These are phyloP conservation scores for Euphorbia schlechtendalii DNA, from an alignment of 441 rosid species.

Conservation along the genomic window DNA sequence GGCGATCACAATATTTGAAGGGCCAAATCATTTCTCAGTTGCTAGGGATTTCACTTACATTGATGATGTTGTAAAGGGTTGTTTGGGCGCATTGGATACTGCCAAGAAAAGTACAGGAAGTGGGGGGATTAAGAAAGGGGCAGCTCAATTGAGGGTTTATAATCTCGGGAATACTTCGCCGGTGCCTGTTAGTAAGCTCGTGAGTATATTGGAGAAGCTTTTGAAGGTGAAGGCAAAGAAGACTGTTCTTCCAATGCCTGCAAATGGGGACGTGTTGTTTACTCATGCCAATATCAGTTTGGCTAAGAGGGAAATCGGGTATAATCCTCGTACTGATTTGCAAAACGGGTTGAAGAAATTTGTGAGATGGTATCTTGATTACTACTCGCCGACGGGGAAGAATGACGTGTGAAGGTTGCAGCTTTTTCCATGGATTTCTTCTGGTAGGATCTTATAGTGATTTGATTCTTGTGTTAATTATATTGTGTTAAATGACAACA, in stretches of 20 bases:
- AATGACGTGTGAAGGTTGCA: conserved; percentile 23
- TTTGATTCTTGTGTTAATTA: conserved; percentile 18
- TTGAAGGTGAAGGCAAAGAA: conserved; percentile 42
- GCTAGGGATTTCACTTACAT: conserved; percentile 43
- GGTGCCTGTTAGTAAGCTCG: conserved; percentile 34
- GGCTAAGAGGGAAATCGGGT: conserved; percentile 37
- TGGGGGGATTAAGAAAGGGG: conserved; percentile 34
- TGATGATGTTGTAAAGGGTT: conserved; percentile 43
- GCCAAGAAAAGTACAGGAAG: conserved; percentile 36
- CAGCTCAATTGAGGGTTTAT: conserved; percentile 32
- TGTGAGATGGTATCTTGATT: conserved; percentile 36
- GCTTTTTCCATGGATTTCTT: conserved; percentile 15
- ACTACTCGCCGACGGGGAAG: conserved; percentile 20
- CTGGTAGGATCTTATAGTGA: conserved; percentile 22
- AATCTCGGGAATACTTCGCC: conserved; percentile 44
- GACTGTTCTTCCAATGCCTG: conserved; percentile 31
- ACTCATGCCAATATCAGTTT: conserved; percentile 40
- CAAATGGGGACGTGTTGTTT: conserved; percentile 37
- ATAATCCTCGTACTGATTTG: conserved; percentile 31
- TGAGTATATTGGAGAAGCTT: conserved; percentile 36
- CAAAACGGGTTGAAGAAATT: conserved; percentile 40
- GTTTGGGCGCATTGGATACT: conserved; percentile 39
- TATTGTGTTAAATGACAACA: conserved; percentile 2
- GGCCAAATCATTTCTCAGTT: conserved; percentile 27
- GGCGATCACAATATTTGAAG: conserved; percentile 28